Evolutionary conservation across 352 stramenopile genomes (phyloP).

Genomic region (Phytophthora sojae): DNA sequence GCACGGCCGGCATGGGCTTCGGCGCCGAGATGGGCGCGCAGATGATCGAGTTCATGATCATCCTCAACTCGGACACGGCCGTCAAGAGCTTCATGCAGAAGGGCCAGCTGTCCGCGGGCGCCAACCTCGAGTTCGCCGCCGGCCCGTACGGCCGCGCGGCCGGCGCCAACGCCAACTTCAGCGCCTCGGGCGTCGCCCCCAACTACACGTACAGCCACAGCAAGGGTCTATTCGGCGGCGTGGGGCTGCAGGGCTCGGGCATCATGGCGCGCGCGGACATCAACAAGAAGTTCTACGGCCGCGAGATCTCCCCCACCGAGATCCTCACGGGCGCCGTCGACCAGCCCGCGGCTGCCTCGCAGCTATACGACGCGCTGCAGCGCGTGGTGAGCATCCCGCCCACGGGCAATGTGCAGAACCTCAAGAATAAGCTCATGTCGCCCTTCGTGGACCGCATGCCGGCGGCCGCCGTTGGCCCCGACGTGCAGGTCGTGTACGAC

Average conservation of each 20-base stretch:
- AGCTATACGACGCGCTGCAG: slow-evolving; percentile 86
- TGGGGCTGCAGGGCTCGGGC: slow-evolving; percentile 81
- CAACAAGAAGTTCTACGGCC: slow-evolving; percentile 92
- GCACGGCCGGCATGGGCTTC: slow-evolving; percentile 90
- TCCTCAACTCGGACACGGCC: slow-evolving; percentile 94
- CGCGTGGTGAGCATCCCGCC: slow-evolving; percentile 77
- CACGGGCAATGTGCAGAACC: slow-evolving; percentile 52
- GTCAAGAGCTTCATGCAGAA: slow-evolving; percentile 93
- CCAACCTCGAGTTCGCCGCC: slow-evolving; percentile 84
- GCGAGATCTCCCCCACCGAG: slow-evolving; percentile 84
- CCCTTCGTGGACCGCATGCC: slow-evolving; percentile 82
- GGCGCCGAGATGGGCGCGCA: slow-evolving; percentile 81
- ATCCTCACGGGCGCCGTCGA: slow-evolving; percentile 86
- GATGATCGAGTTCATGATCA: slow-evolving; percentile 90
- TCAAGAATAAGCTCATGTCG: slow-evolving; percentile 73
- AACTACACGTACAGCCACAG: slow-evolving; percentile 92
- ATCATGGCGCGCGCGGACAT: slow-evolving; percentile 82
- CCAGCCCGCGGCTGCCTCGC: slow-evolving; percentile 78
- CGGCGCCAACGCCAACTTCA: slow-evolving; percentile 82
- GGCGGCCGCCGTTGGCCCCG: slow-evolving; percentile 65
- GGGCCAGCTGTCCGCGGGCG: slow-evolving; percentile 81
- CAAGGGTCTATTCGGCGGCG: slow-evolving; percentile 87
- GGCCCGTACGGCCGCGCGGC: slow-evolving; percentile 83
- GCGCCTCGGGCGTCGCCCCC: slow-evolving; percentile 70
- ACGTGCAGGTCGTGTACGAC: slow-evolving; percentile 89